Base-by-base conservation (phyloP, 2,329 filamentous ascomycete genomes). In the Ophiosphaerella narmari region DNA sequence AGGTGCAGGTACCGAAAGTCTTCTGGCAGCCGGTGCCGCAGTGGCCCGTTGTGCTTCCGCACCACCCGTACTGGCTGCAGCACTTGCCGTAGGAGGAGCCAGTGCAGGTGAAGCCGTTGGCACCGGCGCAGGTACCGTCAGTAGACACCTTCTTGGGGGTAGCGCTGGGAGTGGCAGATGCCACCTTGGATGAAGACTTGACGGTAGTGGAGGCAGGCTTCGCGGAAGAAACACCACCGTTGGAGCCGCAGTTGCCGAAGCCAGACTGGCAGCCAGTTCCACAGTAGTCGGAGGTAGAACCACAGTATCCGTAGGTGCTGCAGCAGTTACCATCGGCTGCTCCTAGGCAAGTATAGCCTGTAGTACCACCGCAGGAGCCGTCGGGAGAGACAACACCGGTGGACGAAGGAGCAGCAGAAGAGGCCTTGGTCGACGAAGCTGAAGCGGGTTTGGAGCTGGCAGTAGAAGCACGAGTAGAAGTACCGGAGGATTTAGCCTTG, bases 281-380 rank as follows among this genome's bases (percentile, higher is more conserved):
- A 54, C 70, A 73, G 53, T 72, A 59, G 18, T 43, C 59, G 5
- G 52, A 46, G 11, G 63, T 67, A 14, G 60, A 57, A 31, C 61
- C 59, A 42, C 59, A 64, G 50, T 62, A 70, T 12, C 76, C 75
- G 48, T 65, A 63, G 42, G 57, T 52, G 16, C 73, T 77, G 66
- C 77, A 80, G 66, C 77, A 78, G 52, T 74, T 64, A 4, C 76
- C 76, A 52, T 76, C 77, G 12, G 61, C 43, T 54, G 71, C 74
- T 36, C 73, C 75, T 24, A 65, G 50, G 55, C 77, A 78, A 12
- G 75, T 78, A 55, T 72, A 72, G 14, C 68, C 70, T 31, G 65
- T 60, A 31, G 65, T 60, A 16, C 72, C 74, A 37, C 75, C 77
- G 47, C 77, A 79, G 16, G 18, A 21, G 18, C 18, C 18, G 18